Base-by-base conservation (phyloP, 2,329 filamentous ascomycete species). In the Botrytis galanthina region DNA sequence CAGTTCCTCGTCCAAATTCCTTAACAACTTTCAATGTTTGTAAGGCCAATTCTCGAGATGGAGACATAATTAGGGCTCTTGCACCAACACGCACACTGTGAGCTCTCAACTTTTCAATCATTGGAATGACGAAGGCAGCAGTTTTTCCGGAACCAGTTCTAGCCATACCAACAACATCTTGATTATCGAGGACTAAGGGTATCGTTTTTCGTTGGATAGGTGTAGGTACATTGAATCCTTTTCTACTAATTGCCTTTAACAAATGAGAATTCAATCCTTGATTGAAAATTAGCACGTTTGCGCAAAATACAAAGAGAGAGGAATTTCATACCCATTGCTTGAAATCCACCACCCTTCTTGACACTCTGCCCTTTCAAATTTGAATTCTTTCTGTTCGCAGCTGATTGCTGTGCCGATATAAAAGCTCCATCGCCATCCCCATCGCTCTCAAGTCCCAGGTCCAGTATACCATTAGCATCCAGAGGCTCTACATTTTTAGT, bases 71-170 rank as follows among this genome's bases (percentile, higher is more conserved):
- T 74, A 99, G 85, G 20, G 92, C 96, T 79, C 96, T 89, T 62
- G 94, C 90, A 70, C 97, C 96, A 76, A 98, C 91, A 79, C 92
- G 92, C 44, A 91, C 91, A 80, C 93, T 97, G 82, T 99, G 97
- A 37, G 90, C 88, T 82, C 95, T 97, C 75, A 99, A 85, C 77
- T 92, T 93, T 84, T 99, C 94, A 75, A 99, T 94, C 95, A 99
- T 97, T 61, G 96, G 96, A 76, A 99, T 97, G 39, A 98, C 94
- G 82, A 99, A 99, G 35, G 96, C 96, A 1, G 95, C 96, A 1
- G 97, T 99, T 86, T 99, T 99, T 85, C 96, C 96, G 32, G 95
- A 98, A 81, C 96, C 96, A n/a, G 97, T 99, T 77, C 97, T 88
- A 12, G 96, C 96, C 96, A 99, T 99, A 77, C 95, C 97, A 37